These are phyloP conservation scores for Cladosporium oxysporum DNA, from an alignment of 2,329 filamentous ascomycete species.

Conservation along the genomic window DNA sequence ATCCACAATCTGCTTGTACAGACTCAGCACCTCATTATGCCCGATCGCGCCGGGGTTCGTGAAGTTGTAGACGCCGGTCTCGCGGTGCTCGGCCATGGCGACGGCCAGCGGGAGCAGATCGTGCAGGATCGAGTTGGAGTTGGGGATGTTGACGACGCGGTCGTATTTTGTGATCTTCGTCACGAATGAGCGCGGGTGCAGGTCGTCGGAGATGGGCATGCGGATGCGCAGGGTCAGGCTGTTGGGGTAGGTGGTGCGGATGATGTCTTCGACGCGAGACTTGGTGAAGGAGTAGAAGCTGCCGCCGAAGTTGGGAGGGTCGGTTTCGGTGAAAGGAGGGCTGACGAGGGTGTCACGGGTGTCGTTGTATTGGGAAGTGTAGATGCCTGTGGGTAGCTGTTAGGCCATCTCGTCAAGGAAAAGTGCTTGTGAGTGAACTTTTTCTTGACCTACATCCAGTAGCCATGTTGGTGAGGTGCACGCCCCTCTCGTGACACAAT, in stretches of 20 bases:
- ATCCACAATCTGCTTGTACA: slow-evolving; percentile 65
- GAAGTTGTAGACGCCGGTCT: slow-evolving; percentile 68
- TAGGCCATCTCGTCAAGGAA: not conserved
- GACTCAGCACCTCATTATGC: slow-evolving; percentile 66
- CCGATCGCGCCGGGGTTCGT: slow-evolving; percentile 70
- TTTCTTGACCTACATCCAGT: slow-evolving; percentile 52
- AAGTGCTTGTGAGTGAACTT: not conserved
- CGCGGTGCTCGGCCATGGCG: slow-evolving; percentile 60
- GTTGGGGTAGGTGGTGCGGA: slow-evolving; percentile 64
- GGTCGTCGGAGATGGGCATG: slow-evolving; percentile 69
- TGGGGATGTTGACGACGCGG: slow-evolving; percentile 66
- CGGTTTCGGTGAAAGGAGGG: slow-evolving; percentile 61
- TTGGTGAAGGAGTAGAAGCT: slow-evolving; percentile 71
- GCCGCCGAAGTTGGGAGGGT: slow-evolving; percentile 64
- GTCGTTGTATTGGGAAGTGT: slow-evolving; percentile 28
- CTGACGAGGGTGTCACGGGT: slow-evolving; percentile 62
- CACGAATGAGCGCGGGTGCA: slow-evolving; percentile 67
- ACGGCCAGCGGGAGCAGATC: slow-evolving; percentile 65
- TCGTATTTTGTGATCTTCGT: slow-evolving; percentile 69
- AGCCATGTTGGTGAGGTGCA: slow-evolving; percentile 67
- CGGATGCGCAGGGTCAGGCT: slow-evolving; percentile 65
- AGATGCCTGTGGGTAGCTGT: slow-evolving; percentile 27
- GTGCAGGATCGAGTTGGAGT: slow-evolving; percentile 67
- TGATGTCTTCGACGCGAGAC: slow-evolving; percentile 64
- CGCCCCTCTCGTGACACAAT: slow-evolving; percentile 57